These are phyloP conservation scores for Penicillium verrucosum DNA, from an alignment of 2,329 filamentous ascomycete species.

Conservation along the genomic window DNA sequence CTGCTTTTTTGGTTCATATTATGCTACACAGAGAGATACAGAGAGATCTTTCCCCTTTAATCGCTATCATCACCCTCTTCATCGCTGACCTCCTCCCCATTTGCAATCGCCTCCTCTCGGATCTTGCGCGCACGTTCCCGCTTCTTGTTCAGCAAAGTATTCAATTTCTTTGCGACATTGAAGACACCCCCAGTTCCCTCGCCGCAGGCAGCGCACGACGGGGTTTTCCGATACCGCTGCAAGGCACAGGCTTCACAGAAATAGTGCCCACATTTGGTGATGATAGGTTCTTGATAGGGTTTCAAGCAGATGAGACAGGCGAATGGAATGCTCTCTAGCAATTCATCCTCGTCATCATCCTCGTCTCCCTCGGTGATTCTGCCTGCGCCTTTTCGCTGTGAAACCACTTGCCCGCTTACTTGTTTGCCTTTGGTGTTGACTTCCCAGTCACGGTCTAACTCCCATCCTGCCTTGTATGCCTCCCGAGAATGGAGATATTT, in stretches of 20 bases:
- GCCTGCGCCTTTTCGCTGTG: constrained; percentile 44
- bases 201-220: constrained; percentile 81
- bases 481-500: constrained; percentile 64
- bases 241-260: constrained; percentile 91
- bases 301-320: constrained; percentile 82
- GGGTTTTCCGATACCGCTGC: constrained; percentile 79
- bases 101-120: constrained; percentile 52
- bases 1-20: background rate
- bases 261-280: constrained; percentile 92
- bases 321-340: constrained; percentile 83
- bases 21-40: constrained; percentile 7
- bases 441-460: constrained; percentile 93
- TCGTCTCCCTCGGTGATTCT: constrained; percentile 50
- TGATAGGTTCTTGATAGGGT: constrained; percentile 72
- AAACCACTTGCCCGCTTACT: constrained; percentile 47
- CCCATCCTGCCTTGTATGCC: constrained; percentile 84
- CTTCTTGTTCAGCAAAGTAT: constrained; percentile 73
- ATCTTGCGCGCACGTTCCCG: constrained; percentile 55
- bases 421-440: constrained; percentile 62
- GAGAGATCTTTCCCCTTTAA: background rate
- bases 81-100: constrained; percentile 50
- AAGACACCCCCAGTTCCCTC: constrained; percentile 85
- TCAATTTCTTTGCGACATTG: constrained; percentile 78
- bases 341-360: constrained; percentile 62
- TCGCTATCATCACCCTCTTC: constrained; percentile 38